Evolutionary conservation across 768 basidiomycete species (phyloP), one percentile per base, ranked within the genome.

Genomic region (Tricholoma bakamatsutake): DNA sequence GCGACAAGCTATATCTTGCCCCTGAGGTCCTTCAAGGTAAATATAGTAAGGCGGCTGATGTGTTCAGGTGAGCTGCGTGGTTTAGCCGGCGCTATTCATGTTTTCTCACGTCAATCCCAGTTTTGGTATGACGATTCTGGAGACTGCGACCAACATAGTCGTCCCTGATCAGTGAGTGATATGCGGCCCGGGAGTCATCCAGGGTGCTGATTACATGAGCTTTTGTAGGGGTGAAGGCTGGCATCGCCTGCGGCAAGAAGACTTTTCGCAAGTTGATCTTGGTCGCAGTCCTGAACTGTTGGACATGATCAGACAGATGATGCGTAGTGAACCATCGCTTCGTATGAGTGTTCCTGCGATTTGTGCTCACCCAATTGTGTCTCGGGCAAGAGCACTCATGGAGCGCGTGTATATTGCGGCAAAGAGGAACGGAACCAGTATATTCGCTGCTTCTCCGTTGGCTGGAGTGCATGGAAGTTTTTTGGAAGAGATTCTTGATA

Each of bases 1-100:
- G 97, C 5, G 97, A 99, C 71, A 89, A 98, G 68, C 78, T 95
- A 60, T 99, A 99, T 74, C 81, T 99, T 73, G 94, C 97, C 39
- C 93, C 93, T 10, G 97, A 99, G 73, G 90, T 98, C 40, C 76
- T 99, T 52, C 85, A 93, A 67, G 96, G 96, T 31, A 77, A 76
- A 54, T 99, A 98, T 70, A 87, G 94, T 64, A 90, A 86, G 72
- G 91, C 89, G 58, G 95, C 97, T 52, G 97, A 99, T 76, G 83
- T 98, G 54, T 99, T 98, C 78, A 94, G 90, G 94, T 93, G 67
- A 73, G 87, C 75, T 43, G 57, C 65, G 65, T 69, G 69, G 66
- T 72, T 70, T 45, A 52, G 63, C 57, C 69, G 72, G 68, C 61
- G 52, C 53, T 59, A 57, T 57, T 52, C 54, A 48, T 53, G 30